Conservation (phyloP, 1,284 basidiomycete genomes). For the Earliella scabrosa region DNA sequence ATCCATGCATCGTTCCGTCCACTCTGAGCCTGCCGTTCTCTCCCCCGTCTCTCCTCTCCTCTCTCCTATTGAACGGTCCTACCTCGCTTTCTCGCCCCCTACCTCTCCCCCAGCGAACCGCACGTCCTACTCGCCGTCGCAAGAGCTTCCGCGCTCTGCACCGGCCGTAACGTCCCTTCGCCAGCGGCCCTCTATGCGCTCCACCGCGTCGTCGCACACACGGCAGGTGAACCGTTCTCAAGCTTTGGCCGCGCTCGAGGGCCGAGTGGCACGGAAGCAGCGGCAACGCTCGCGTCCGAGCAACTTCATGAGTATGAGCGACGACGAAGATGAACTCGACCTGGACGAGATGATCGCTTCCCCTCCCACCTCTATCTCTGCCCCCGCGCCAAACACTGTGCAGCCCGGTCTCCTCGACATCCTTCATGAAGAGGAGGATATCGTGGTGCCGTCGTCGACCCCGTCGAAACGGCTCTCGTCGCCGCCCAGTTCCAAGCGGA, state of each 20-base stretch:
- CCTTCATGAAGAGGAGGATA: slow-evolving; percentile 36
- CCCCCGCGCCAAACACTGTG: background rate
- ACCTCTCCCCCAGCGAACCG: slow-evolving; percentile 16
- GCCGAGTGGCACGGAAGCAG: slow-evolving; percentile 38
- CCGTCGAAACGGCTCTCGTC: slow-evolving; percentile 6
- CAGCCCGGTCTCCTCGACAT: slow-evolving; percentile 26
- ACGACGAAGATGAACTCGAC: slow-evolving; percentile 56
- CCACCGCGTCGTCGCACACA: slow-evolving; percentile 32
- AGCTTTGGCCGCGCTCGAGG: slow-evolving; percentile 67
- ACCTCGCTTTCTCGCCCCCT: slow-evolving; percentile 28
- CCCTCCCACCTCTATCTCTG: background rate
- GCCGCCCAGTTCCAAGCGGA: slow-evolving; percentile 10
- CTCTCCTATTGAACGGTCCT: slow-evolving; percentile 27
- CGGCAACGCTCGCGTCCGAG: slow-evolving; percentile 31
- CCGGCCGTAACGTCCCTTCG: slow-evolving; percentile 16
- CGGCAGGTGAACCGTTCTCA: slow-evolving; percentile 46
- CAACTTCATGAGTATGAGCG: slow-evolving; percentile 71
- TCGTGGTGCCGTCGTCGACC: slow-evolving; percentile 31
- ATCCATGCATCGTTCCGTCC: slow-evolving; percentile 26
- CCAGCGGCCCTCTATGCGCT: slow-evolving; percentile 30
- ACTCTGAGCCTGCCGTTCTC: slow-evolving; percentile 40
- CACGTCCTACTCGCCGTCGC: slow-evolving; percentile 9
- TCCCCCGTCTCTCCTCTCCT: slow-evolving; percentile 34
- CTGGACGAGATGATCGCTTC: slow-evolving; percentile 11
- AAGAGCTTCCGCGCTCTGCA: slow-evolving; percentile 6